These are phyloP conservation scores for Ormosia emarginata DNA, from an alignment of 306 rosid genomes.

Conservation along the genomic window DNA sequence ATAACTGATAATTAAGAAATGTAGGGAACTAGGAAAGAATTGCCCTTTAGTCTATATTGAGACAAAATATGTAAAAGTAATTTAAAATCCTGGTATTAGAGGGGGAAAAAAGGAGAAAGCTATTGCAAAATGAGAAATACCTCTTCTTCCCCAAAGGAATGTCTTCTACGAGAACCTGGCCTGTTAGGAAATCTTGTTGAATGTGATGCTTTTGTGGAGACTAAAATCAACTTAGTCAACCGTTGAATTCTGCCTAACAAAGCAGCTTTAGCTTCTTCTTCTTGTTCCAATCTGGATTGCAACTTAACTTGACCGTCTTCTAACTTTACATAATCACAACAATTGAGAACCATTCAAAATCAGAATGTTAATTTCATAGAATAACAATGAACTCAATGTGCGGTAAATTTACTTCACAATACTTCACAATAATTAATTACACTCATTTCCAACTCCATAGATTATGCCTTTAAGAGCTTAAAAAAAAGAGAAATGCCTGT, in stretches of 20 bases:
- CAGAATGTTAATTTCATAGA: conserved; percentile 21
- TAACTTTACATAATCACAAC: conserved; percentile 61
- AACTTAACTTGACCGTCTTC: conserved; percentile 93
- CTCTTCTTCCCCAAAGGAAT: conserved; percentile 91
- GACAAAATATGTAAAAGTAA: not conserved
- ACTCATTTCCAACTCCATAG: not conserved
- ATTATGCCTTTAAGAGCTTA: not conserved
- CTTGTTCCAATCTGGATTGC: conserved; percentile 97
- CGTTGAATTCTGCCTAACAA: conserved; percentile 92
- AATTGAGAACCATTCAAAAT: conserved; percentile 38
- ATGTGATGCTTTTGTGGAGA: conserved; percentile 77
- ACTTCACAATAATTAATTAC: not conserved
- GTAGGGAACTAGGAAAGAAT: not conserved
- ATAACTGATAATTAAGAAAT: conserved; percentile 26
- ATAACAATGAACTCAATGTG: not conserved
- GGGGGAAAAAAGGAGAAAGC: not conserved
- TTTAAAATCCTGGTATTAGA: conserved; percentile 3
- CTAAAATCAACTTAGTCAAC: conserved; percentile 94
- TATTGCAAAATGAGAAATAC: conserved; percentile 25
- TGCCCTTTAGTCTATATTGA: not conserved
- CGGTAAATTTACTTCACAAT: conserved; percentile 1
- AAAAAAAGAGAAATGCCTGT: not conserved
- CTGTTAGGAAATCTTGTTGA: conserved; percentile 69
- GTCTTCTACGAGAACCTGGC: conserved; percentile 77
- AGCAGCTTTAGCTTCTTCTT: conserved; percentile 98